Base-by-base conservation (phyloP, 1,139 yeast species). In the Blastobotrys proliferans region DNA sequence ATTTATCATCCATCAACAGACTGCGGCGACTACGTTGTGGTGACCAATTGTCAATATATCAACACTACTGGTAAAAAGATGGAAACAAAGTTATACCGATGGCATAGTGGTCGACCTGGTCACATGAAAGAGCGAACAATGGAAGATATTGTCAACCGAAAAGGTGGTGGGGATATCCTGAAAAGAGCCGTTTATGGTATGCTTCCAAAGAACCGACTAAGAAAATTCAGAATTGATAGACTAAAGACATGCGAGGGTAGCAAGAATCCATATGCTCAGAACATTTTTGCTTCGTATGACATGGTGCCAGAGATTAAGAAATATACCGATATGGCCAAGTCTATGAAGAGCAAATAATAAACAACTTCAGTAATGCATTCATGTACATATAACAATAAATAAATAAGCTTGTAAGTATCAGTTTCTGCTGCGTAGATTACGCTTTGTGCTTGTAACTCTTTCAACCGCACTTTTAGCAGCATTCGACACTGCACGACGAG, bases 1-100 rank as follows among this genome's bases (percentile, higher is more conserved):
- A 78, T 88, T 0, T 83, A 68, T 55, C 85, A 90, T 52, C 75
- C 74, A 9, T 67, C 78, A 67, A 76, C 48, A 61, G 99, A 92
- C 67, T 81, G 83, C 54, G 99, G 99, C 10, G 99, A 92, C 65
- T 92, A 90, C 58, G 97, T 92, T 14, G 97, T 92, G 14, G 97
- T 92, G 1, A 85, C 97, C 10, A 92, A 92, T 69, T 88, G 97
- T 60, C 77, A 86, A 48, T 79, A 80, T 54, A 64, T 94, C 56
- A 81, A 80, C 56, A 74, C 83, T 14, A 81, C 96, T 0, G 97
- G 97, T 50, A 81, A 80, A 53, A 92, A 92, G 63, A 64, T 90
- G 62, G 69, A 80, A 46, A 83, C 90, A 46, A 90, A 86, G 66
- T 73, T 79, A n/a, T 92, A 92, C 69, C 83, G 95, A 83, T 76